Percentiles rank a stretch among this genome's conserved stretches.
Evolutionary conservation across 2,329 filamentous ascomycete genomes (phyloP).

Genomic region (Ophiostoma sp.): DNA sequence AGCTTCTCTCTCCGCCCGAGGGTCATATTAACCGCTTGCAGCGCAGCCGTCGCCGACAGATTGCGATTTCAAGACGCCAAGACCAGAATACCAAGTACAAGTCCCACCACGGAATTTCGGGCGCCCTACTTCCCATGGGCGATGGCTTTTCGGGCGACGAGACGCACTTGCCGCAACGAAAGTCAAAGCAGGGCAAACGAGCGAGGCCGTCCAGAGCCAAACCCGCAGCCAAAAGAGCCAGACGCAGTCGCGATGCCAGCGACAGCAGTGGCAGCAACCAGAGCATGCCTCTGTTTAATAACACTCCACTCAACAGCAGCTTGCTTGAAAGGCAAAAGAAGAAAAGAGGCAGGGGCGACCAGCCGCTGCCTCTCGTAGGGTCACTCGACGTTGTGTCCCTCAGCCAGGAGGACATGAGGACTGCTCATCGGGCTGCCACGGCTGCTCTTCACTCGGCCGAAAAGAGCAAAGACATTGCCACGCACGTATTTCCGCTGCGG

Average conservation of each 20-base stretch:
- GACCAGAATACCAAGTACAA: too few relatives aligned
- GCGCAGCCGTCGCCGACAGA: background rate
- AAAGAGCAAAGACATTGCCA: conserved; percentile 4
- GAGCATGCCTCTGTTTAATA: background rate
- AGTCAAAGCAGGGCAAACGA: background rate
- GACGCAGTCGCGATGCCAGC: background rate
- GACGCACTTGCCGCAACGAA: conserved; percentile 10
- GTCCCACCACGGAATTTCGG: background rate
- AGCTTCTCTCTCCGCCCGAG: background rate
- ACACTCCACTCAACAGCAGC: background rate
- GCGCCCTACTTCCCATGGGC: background rate
- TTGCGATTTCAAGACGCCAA: background rate
- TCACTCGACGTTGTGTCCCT: conserved; percentile 22
- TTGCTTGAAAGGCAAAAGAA: conserved; percentile 12
- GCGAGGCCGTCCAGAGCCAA: background rate
- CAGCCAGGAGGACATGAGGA: conserved; percentile 17
- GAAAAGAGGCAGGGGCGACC: background rate
- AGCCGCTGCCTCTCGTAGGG: conserved; percentile 19
- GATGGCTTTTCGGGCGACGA: conserved; percentile 28
- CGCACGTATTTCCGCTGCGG: conserved; percentile 11
- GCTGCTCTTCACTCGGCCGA: background rate
- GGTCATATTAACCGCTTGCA: background rate
- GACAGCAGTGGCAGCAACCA: conserved; percentile 14
- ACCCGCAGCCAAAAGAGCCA: background rate
- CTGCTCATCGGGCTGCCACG: background rate